Percentiles rank a stretch among this genome's conserved stretches.
These are phyloP conservation scores for Kodamaea alishanica DNA, from an alignment of 1,139 yeast species.

Conservation along the genomic window DNA sequence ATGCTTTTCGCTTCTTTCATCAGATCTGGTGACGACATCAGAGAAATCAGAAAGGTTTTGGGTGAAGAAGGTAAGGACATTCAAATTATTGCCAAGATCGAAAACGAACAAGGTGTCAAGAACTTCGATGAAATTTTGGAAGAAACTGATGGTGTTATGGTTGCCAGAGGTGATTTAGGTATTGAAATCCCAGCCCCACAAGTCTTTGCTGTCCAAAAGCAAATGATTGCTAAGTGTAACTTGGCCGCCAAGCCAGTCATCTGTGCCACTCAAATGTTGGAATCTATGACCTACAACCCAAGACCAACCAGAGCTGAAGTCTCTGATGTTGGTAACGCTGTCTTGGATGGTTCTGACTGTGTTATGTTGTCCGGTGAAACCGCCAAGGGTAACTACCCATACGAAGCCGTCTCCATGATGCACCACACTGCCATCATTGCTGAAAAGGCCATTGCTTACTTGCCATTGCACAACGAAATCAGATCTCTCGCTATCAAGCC, in stretches of 20 bases:
- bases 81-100: conserved; percentile 95
- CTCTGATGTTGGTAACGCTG: conserved; percentile 98
- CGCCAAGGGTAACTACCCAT: conserved; percentile 98
- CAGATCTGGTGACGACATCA: conserved; percentile 88
- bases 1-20: conserved; percentile 98
- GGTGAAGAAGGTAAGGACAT: conserved; percentile 97
- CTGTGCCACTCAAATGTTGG: conserved; percentile 99
- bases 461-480: conserved; percentile 81
- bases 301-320: conserved; percentile 99
- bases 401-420: conserved; percentile 98
- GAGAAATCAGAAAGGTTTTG: conserved; percentile 84
- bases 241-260: conserved; percentile 99
- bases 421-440: conserved; percentile 96
- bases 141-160: conserved; percentile 99
- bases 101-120: conserved; percentile 99
- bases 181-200: conserved; percentile 99
- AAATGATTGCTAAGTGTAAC: conserved; percentile 98
- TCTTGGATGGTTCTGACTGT: conserved; percentile 99
- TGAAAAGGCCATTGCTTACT: conserved; percentile 94
- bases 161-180: conserved; percentile 99
- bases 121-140: conserved; percentile 93
- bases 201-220: conserved; percentile 98
- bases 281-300: conserved; percentile 99
- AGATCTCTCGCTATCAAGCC: conserved; percentile 85
- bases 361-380: conserved; percentile 99